These are phyloP conservation scores for Naematelia encephala DNA, from an alignment of 768 basidiomycete species.

Conservation along the genomic window DNA sequence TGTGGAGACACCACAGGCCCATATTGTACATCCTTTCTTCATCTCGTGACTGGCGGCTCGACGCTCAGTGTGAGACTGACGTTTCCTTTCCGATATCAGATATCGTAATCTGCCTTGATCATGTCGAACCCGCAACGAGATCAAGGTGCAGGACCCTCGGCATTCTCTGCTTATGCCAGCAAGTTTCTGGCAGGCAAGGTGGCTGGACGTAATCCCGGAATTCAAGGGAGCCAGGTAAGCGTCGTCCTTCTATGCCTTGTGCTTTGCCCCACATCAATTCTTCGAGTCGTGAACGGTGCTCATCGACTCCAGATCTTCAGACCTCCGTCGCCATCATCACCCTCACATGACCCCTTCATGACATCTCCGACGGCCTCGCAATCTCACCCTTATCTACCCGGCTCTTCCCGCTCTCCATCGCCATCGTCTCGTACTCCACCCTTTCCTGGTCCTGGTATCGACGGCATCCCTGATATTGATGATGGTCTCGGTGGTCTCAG, in stretches of 20 bases:
- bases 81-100: background rate
- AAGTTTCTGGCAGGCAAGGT: constrained; percentile 31
- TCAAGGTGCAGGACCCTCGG: constrained; percentile 21
- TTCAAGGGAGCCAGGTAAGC: constrained; percentile 40
- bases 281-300: background rate
- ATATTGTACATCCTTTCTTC: background rate
- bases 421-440: constrained; percentile 36
- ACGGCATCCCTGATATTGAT: constrained; percentile 34
- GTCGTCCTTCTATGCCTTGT: background rate
- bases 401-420: constrained; percentile 35
- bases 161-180: constrained; percentile 41
- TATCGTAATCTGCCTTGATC: background rate
- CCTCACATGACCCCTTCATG: constrained; percentile 39
- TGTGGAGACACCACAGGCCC: too few species aligned
- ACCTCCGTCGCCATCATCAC: constrained; percentile 32
- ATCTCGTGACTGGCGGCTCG: background rate
- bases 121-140: background rate
- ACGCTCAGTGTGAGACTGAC: background rate
- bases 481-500: constrained; percentile 7
- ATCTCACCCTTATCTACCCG: constrained; percentile 35
- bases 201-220: constrained; percentile 5
- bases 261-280: background rate
- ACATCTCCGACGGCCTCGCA: constrained; percentile 30
- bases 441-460: constrained; percentile 39
- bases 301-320: constrained; percentile 30